These are phyloP conservation scores for Coemansia javaensis DNA, from an alignment of 192 early-diverging fungal species.

Conservation along the genomic window DNA sequence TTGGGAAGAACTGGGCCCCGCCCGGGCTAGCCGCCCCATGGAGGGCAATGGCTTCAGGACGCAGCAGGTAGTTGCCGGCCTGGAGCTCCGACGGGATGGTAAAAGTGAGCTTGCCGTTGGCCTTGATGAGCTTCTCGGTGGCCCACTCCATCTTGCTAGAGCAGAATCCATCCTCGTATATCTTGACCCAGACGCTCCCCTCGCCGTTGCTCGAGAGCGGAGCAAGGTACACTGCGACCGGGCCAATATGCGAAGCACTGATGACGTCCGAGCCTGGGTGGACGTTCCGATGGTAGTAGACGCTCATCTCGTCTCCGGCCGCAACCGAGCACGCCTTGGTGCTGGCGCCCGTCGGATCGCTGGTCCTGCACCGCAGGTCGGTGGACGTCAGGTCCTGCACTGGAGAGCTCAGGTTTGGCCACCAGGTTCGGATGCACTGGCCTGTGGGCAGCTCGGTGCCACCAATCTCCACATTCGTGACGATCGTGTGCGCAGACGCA, in stretches of 20 bases:
- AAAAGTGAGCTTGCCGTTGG: too few relatives aligned
- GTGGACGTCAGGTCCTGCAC: neutral
- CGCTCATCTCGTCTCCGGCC: neutral
- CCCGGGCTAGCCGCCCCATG: too few relatives aligned
- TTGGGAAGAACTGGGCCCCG: too few relatives aligned
- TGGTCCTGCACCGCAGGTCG: neutral
- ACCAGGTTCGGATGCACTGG: neutral
- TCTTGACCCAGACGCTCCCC: slow-evolving; percentile 19
- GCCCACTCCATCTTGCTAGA: neutral
- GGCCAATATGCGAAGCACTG: slow-evolving; percentile 7
- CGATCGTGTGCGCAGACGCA: neutral
- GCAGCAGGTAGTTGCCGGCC: too few relatives aligned
- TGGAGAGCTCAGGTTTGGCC: neutral
- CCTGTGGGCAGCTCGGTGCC: neutral
- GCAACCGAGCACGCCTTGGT: neutral
- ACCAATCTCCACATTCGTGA: neutral
- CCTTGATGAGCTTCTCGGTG: too few relatives aligned
- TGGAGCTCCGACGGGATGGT: too few relatives aligned
- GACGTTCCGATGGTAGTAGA: neutral
- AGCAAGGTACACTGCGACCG: slow-evolving; percentile 21
- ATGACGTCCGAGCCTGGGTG: neutral
- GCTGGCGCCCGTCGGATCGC: neutral
- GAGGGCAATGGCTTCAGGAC: too few relatives aligned
- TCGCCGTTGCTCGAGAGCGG: slow-evolving; percentile 11
- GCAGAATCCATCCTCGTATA: slow-evolving; percentile 23